Evolutionary conservation across 768 basidiomycete genomes (phyloP).

Genomic region (Agrocybe chaxingu): DNA sequence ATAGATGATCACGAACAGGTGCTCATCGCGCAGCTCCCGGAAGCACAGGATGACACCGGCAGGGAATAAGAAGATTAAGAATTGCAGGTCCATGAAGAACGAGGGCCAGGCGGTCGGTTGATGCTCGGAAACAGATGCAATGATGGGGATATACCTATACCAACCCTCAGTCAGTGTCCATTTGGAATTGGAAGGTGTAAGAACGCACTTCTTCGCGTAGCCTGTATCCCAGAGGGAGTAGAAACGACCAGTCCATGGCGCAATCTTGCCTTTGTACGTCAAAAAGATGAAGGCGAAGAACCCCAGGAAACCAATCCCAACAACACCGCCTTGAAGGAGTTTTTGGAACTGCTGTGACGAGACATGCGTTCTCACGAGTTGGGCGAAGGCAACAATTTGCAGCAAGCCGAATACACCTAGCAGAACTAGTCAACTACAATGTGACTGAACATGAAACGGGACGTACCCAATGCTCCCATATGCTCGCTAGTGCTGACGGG

Average conservation of each 20-base stretch:
- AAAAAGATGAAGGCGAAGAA: conserved; percentile 70
- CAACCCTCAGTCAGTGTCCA: conserved; percentile 8
- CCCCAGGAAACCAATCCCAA: conserved; percentile 70
- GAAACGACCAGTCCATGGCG: conserved; percentile 99
- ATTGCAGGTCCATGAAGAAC: conserved; percentile 99
- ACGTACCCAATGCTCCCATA: conserved; percentile 92
- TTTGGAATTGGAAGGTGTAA: conserved; percentile 2
- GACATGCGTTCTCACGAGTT: conserved; percentile 84
- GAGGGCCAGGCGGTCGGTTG: conserved; percentile 99
- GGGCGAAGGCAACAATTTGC: conserved; percentile 92
- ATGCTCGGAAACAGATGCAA: conserved; percentile 98
- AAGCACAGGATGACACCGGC: conserved; percentile 95
- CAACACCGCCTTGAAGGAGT: conserved; percentile 67
- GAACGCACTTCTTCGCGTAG: conserved; percentile 89
- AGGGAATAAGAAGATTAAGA: conserved; percentile 97
- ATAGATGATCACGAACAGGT: conserved; percentile 98
- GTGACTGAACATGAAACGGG: neutral
- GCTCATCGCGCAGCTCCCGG: conserved; percentile 92
- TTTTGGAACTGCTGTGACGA: conserved; percentile 91
- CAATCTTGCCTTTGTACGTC: conserved; percentile 93
- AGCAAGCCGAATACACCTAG: conserved; percentile 92
- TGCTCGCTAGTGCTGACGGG: conserved; percentile 98
- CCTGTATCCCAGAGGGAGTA: conserved; percentile 99
- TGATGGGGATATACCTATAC: conserved; percentile 88
- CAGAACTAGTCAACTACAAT: conserved; percentile 10